Conservation (phyloP, 2,329 filamentous ascomycete species). For the Scortechinia acanthostroma region DNA sequence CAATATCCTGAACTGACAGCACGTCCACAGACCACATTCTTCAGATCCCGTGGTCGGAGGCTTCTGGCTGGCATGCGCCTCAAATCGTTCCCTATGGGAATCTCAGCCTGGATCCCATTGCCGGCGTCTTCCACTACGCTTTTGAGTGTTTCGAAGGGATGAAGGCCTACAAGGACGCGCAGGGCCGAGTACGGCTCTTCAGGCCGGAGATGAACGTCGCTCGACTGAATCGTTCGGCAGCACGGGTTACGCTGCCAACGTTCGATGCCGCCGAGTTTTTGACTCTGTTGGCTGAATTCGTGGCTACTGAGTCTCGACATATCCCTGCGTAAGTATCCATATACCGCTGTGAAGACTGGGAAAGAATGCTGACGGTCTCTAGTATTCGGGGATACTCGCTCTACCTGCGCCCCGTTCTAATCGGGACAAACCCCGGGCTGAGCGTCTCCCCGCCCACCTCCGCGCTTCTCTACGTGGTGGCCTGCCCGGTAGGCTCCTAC, state of each 20-base stretch:
- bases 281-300: conserved; percentile 74
- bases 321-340: too few relatives aligned
- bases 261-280: conserved; percentile 71
- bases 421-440: conserved; percentile 89
- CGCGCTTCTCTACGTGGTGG: conserved; percentile 88
- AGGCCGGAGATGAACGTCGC: conserved; percentile 94
- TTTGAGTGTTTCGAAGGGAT: conserved; percentile 98
- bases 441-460: conserved; percentile 88
- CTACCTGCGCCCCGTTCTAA: conserved; percentile 93
- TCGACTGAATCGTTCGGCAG: conserved; percentile 82
- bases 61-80: conserved; percentile 75
- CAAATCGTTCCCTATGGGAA: conserved; percentile 92
- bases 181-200: conserved; percentile 77
- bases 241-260: conserved; percentile 85
- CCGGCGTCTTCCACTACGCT: conserved; percentile 96
- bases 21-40: conserved; percentile 81
- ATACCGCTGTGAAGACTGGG: too few relatives aligned
- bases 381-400: conserved; percentile 90
- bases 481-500: conserved; percentile 92
- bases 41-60: conserved; percentile 82
- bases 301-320: conserved; percentile 77
- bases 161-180: conserved; percentile 92
- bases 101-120: conserved; percentile 89
- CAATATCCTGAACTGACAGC: neutral
- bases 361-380: too few relatives aligned